Conservation (phyloP, 306 rosid species). For the Vachellia collinsii region DNA sequence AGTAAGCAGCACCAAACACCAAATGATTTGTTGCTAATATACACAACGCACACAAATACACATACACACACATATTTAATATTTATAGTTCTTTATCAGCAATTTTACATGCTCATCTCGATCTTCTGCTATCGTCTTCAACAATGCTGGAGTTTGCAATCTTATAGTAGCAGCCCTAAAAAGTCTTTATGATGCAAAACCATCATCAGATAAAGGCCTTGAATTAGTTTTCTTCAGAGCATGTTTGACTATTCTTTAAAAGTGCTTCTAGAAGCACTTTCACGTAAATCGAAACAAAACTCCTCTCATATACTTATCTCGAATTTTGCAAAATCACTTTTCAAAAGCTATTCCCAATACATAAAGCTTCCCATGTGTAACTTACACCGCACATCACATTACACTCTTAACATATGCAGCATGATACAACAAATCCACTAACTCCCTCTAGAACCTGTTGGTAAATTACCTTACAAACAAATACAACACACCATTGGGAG, state of each 20-base stretch:
- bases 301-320: too few species aligned
- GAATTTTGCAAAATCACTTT: too few species aligned
- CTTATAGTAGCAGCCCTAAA: background rate
- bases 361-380: constrained; percentile 21
- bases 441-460: constrained; percentile 16
- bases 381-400: constrained; percentile 24
- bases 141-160: background rate
- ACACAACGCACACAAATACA: too few species aligned
- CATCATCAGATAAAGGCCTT: constrained; percentile 5
- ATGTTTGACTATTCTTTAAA: too few species aligned
- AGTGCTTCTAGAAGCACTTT: too few species aligned
- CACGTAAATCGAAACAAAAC: too few species aligned
- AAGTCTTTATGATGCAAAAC: constrained; percentile 19
- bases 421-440: constrained; percentile 12
- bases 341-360: too few species aligned
- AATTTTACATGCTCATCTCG: background rate
- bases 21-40: too few species aligned
- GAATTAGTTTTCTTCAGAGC: constrained; percentile 2
- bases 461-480: constrained; percentile 7
- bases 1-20: too few species aligned
- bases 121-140: background rate
- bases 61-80: too few species aligned
- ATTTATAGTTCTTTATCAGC: background rate
- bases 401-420: background rate
- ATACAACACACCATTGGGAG: background rate